Evolutionary conservation across 2,329 filamentous ascomycete genomes (phyloP), one percentile per base, ranked within the genome.

Genomic region (Elsinoe ampelina): DNA sequence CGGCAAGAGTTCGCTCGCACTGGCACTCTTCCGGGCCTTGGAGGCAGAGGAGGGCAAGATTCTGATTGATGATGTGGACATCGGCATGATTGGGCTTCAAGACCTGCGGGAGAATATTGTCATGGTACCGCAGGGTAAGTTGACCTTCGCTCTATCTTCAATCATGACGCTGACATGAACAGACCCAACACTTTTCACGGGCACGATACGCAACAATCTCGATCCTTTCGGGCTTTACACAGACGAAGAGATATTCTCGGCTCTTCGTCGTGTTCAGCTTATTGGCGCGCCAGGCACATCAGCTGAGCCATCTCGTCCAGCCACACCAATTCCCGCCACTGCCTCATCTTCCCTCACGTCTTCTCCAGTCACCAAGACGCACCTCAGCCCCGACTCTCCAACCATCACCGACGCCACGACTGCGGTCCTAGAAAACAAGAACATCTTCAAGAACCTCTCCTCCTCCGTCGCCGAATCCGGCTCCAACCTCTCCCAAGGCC

Each of bases 61-160:
- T 60, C 67, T 95, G 17, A 89, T 98, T 55, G 93, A 98, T 63
- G 86, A 85, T 61, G 75, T 98, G n/a, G 89, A 97, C 65, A 89
- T 97, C 66, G 85, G 89, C 52, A 76, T 79, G 60, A 96, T 98
- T 61, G 93, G 93, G 5, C 80, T 98, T n/a, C 87, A 89, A 61
- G 92, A 97, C 71, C 77, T 98, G 64, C 87, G 93, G 57, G 87
- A 95, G 72, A 86, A 88, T 47, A 95, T 98, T 65, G 96, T 95
- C 0, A 97, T 98, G 71, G 93, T 98, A 58, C 93, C 93, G 26
- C 93, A 98, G 74, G 69, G 70, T 71, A 63, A 65, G 66, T 43
- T 20, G 7, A 26, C 2, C 32, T 13, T 20, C n/a, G n/a, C n/a
- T n/a, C n/a, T 3, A 7, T 12, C 19, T 57, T 15, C 19, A 11